phyloP scores from a whole-genome alignment of 2,329 filamentous ascomycete species.

The Paraphoma sp. region DNA sequence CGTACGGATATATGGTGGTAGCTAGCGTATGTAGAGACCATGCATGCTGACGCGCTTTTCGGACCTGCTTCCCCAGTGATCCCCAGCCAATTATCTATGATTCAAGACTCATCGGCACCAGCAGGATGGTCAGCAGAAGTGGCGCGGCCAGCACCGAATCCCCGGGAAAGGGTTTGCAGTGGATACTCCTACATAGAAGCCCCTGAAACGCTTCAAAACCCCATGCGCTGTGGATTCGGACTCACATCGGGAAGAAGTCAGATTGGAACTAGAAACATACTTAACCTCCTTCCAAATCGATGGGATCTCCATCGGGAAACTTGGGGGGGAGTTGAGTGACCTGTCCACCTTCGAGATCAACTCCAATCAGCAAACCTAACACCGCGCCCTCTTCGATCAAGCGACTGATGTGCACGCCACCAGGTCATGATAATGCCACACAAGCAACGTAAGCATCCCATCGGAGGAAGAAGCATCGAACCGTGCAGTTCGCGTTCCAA shows the following conservation, averaged over 20 bases:
- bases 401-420: constrained; percentile 1
- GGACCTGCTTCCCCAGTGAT: no score
- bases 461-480: constrained; percentile 2
- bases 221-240: no score
- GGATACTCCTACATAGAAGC: not conserved
- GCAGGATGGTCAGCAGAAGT: not conserved
- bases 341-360: not conserved
- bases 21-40: no score
- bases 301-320: not conserved
- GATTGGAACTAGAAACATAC: no score
- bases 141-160: not conserved
- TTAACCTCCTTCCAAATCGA: no score
- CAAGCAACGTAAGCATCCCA: constrained; percentile 1
- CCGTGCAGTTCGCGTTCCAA: not conserved
- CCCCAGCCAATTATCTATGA: not conserved
- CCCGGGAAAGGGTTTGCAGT: not conserved
- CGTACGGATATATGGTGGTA: no score
- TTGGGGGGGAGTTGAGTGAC: not conserved
- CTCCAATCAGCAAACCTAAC: not conserved
- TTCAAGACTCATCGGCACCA: not conserved
- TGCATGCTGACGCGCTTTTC: no score
- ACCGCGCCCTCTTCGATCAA: not conserved
- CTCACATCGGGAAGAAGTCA: no score
- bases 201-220: not conserved
- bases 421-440: not conserved